Conservation (phyloP, 306 rosid genomes). For the Glycine tomentella region DNA sequence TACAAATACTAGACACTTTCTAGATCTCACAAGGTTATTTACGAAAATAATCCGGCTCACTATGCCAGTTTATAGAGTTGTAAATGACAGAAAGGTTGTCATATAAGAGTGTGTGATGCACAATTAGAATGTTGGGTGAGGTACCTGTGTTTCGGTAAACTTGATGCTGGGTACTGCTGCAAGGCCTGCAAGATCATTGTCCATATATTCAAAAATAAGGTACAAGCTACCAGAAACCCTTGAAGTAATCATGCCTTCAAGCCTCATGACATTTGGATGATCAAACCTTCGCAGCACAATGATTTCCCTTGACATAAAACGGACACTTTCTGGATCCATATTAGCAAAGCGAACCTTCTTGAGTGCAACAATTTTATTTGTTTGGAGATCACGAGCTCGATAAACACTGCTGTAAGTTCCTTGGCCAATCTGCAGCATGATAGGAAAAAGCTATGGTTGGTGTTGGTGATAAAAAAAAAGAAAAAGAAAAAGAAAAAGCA, state of each 20-base stretch:
- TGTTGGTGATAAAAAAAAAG: background rate
- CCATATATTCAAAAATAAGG: slow-evolving; percentile 91
- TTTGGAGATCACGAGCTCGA: slow-evolving; percentile 80
- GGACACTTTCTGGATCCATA: slow-evolving; percentile 91
- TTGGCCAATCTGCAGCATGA: slow-evolving; percentile 75
- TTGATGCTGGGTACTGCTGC: slow-evolving; percentile 64
- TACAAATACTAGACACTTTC: slow-evolving; percentile 7
- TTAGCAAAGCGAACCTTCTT: slow-evolving; percentile 88
- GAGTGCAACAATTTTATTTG: slow-evolving; percentile 77
- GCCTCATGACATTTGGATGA: slow-evolving; percentile 96
- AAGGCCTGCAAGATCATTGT: slow-evolving; percentile 87
- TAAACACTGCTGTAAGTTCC: slow-evolving; percentile 94
- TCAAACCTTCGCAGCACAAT: slow-evolving; percentile 74
- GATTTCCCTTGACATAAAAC: slow-evolving; percentile 89
- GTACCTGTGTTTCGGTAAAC: slow-evolving; percentile 82
- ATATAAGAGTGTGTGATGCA: background rate
- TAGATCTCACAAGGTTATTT: background rate
- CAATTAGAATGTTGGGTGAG: slow-evolving; percentile 5
- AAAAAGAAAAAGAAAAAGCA: background rate
- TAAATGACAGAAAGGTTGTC: slow-evolving; percentile 6
- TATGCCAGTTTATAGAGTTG: slow-evolving; percentile 25
- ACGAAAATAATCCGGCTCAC: slow-evolving; percentile 16
- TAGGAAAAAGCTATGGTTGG: background rate
- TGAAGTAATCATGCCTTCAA: slow-evolving; percentile 86
- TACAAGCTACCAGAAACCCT: slow-evolving; percentile 84